Evolutionary conservation across 108 stramenopile genomes (phyloP).

Genomic region (Nitzschia sp.): DNA sequence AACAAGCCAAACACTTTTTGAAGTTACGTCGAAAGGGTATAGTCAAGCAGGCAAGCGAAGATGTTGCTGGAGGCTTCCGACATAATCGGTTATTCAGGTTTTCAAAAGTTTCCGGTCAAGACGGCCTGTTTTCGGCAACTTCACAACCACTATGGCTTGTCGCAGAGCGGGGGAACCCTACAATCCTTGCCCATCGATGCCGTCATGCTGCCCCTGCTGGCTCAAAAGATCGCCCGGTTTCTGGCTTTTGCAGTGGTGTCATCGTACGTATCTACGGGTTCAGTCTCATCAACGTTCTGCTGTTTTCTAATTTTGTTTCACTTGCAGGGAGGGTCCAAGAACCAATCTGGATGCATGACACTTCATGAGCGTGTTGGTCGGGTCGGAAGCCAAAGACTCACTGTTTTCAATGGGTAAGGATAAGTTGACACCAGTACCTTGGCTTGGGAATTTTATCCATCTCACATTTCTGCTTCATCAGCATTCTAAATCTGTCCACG

Average conservation of each 20-base stretch:
- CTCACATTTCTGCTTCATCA: neutral
- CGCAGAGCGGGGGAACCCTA: constrained; percentile 67
- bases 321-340: neutral
- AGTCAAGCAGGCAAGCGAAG: constrained; percentile 21
- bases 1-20: constrained; percentile 60
- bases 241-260: constrained; percentile 69
- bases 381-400: constrained; percentile 81
- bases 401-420: constrained; percentile 62
- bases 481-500: constrained; percentile 50
- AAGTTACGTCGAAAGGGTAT: constrained; percentile 76
- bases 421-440: neutral
- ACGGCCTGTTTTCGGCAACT: constrained; percentile 75
- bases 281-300: neutral
- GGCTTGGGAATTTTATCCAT: neutral
- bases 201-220: constrained; percentile 81
- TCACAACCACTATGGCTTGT: constrained; percentile 76
- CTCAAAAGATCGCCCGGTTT: constrained; percentile 59
- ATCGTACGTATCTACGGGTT: constrained; percentile 15
- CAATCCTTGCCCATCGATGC: constrained; percentile 63
- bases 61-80: constrained; percentile 39
- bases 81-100: constrained; percentile 66
- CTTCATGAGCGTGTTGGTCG: constrained; percentile 85
- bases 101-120: constrained; percentile 60
- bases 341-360: constrained; percentile 68
- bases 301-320: neutral